A percentile compares a stretch with the other conserved stretches of the same genome.
These are phyloP conservation scores for Kondoa malvinella DNA, from an alignment of 768 basidiomycete genomes.

Conservation along the genomic window DNA sequence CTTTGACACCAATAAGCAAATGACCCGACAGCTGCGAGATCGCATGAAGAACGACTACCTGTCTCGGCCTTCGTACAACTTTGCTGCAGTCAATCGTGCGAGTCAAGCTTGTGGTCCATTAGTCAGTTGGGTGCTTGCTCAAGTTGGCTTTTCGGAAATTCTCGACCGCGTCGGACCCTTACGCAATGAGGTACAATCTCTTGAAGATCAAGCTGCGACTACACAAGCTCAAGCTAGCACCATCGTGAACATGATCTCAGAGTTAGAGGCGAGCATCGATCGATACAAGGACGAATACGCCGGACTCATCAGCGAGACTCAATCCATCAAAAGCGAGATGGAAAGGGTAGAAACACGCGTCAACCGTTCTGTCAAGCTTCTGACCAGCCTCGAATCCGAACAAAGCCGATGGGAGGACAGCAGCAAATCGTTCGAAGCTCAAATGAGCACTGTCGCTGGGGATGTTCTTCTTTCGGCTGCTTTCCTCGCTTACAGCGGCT, in stretches of 20 bases:
- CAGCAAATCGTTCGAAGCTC: slow-evolving; percentile 84
- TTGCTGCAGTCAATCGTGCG: slow-evolving; percentile 83
- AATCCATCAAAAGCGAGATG: slow-evolving; percentile 95
- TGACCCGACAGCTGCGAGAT: slow-evolving; percentile 77
- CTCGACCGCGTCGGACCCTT: slow-evolving; percentile 91
- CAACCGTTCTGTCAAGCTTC: slow-evolving; percentile 83
- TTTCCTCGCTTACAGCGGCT: slow-evolving; percentile 91
- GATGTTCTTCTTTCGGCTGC: slow-evolving; percentile 90
- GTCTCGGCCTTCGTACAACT: slow-evolving; percentile 76
- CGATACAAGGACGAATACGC: slow-evolving; percentile 96
- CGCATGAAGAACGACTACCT: slow-evolving; percentile 85
- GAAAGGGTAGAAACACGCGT: slow-evolving; percentile 93
- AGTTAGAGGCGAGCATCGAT: slow-evolving; percentile 79
- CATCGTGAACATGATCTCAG: slow-evolving; percentile 78
- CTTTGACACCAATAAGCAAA: slow-evolving; percentile 77
- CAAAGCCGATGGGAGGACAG: slow-evolving; percentile 83
- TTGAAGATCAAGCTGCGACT: slow-evolving; percentile 82
- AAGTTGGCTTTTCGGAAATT: slow-evolving; percentile 92
- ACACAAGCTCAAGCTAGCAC: slow-evolving; percentile 82
- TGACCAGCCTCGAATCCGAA: slow-evolving; percentile 88
- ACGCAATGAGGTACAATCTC: slow-evolving; percentile 80
- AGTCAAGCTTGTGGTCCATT: slow-evolving; percentile 94
- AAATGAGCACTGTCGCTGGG: slow-evolving; percentile 97
- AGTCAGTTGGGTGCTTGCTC: slow-evolving; percentile 94
- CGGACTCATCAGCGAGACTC: slow-evolving; percentile 83